Percentiles rank a stretch among this genome's conserved stretches.
phyloP scores from a whole-genome alignment of 2,329 filamentous ascomycete genomes.

The Fusarium ambrosium region DNA sequence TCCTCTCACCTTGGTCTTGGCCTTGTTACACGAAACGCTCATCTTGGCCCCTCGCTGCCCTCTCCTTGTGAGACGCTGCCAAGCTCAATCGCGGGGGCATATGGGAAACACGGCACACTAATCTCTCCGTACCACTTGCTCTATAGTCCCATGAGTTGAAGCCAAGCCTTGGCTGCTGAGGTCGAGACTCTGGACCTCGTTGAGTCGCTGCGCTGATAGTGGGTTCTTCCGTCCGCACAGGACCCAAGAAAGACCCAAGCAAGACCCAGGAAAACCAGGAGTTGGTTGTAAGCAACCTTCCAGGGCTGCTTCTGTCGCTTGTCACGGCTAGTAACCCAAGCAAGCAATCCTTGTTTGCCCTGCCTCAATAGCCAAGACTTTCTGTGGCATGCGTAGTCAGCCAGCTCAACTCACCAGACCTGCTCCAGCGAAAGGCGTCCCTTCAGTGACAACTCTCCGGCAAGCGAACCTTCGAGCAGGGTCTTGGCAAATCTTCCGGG shows the following conservation, averaged over 20 bases:
- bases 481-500: slow-evolving; percentile 36
- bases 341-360: slow-evolving; percentile 1
- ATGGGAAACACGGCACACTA: slow-evolving; percentile 43
- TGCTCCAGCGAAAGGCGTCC: slow-evolving; percentile 29
- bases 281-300: slow-evolving; percentile 9
- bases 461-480: slow-evolving; percentile 5
- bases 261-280: slow-evolving; percentile 1
- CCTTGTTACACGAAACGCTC: slow-evolving; percentile 18
- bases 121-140: slow-evolving; percentile 30
- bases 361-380: slow-evolving; percentile 25
- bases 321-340: neutral
- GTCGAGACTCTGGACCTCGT: slow-evolving; percentile 43
- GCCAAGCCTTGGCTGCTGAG: slow-evolving; percentile 48
- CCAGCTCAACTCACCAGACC: slow-evolving; percentile 21
- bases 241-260: slow-evolving; percentile 3
- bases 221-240: slow-evolving; percentile 29
- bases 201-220: slow-evolving; percentile 27
- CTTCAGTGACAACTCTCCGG: slow-evolving; percentile 35
- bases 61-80: slow-evolving; percentile 33
- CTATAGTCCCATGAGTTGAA: slow-evolving; percentile 34
- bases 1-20: slow-evolving; percentile 5
- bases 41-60: slow-evolving; percentile 21
- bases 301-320: slow-evolving; percentile 2
- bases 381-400: slow-evolving; percentile 15
- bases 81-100: slow-evolving; percentile 39